Evolutionary conservation across 2,329 filamentous ascomycete species (phyloP), one percentile per base, ranked within the genome.

Genomic region (Didymellaceae sp.): DNA sequence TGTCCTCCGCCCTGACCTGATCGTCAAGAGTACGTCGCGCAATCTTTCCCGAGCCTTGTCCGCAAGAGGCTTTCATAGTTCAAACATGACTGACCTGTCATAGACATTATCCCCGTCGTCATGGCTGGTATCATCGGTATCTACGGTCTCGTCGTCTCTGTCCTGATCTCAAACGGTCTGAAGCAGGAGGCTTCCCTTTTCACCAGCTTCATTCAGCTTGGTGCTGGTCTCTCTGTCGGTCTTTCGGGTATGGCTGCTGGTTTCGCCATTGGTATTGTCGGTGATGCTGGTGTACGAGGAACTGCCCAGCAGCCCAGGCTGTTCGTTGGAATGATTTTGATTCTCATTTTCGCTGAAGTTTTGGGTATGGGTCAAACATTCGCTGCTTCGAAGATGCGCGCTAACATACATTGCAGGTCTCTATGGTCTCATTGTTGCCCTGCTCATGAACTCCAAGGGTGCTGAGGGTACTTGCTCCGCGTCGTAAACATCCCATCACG

Each of bases 101-200:
- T 64, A 97, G 93, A 97, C 85, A 97, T 97, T 77, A 93, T 97
- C 62, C 94, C 94, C 75, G 94, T 97, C 79, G 96, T 99, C 87
- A 99, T 99, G 94, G 94, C 94, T 83, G 94, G 94, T 97, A 99
- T 99, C 79, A 97, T 99, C 80, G 94, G 91, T 89, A 97, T 99
- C 78, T 99, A 81, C 75, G 78, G 78, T 62, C 74, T 81, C 45
- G 78, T 81, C 70, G 78, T 81, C 43, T 80, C 78, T 34, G 78
- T 81, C 66, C 66, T 81, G 63, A 81, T 81, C 72, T 80, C 78
- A 66, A 80, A 80, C 74, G 75, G 79, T 57, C 73, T 81, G 46
- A 67, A 66, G 42, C 78, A 80, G 58, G 59, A 76, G 32, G 72
- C 68, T 25, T 73, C 78, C 31, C 75, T 81, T 31, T 81, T 77